Evolutionary conservation across 352 stramenopile genomes (phyloP).

Genomic region (Globisporangium takayamanum): DNA sequence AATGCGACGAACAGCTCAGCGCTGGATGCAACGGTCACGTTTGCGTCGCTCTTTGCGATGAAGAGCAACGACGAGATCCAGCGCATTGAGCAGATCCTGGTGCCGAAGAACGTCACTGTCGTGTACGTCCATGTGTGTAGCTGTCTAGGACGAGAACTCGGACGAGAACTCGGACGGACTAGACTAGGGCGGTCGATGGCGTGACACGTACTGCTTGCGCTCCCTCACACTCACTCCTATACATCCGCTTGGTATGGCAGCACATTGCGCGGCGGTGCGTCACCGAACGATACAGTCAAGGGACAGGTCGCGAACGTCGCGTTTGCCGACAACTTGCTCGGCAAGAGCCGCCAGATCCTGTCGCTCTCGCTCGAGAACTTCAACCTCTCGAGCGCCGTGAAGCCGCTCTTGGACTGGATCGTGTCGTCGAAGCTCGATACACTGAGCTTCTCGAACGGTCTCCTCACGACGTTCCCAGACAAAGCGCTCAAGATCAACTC

Average conservation of each 20-base stretch:
- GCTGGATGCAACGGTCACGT: background rate
- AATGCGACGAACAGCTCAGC: background rate
- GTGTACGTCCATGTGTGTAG: background rate
- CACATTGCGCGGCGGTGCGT: background rate
- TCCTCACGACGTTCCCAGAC: constrained; percentile 2
- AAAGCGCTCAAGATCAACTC: constrained; percentile 4
- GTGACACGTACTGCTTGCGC: no score
- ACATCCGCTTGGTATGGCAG: background rate
- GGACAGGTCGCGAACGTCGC: constrained; percentile 1
- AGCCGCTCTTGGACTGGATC: background rate
- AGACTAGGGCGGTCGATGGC: no score
- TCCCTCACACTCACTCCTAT: background rate
- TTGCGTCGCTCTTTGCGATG: background rate
- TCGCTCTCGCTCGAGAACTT: constrained; percentile 1
- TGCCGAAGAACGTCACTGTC: background rate
- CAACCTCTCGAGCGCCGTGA: background rate
- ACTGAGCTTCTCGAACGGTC: constrained; percentile 5
- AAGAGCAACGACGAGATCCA: constrained; percentile 1
- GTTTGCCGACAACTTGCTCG: background rate
- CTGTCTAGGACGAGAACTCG: no score
- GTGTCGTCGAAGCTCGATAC: constrained; percentile 1
- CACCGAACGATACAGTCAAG: background rate
- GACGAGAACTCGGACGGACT: no score
- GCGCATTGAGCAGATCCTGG: background rate
- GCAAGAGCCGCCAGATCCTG: background rate